Conservation (phyloP, 1,284 basidiomycete species). For the Ganoderma lucidum region DNA sequence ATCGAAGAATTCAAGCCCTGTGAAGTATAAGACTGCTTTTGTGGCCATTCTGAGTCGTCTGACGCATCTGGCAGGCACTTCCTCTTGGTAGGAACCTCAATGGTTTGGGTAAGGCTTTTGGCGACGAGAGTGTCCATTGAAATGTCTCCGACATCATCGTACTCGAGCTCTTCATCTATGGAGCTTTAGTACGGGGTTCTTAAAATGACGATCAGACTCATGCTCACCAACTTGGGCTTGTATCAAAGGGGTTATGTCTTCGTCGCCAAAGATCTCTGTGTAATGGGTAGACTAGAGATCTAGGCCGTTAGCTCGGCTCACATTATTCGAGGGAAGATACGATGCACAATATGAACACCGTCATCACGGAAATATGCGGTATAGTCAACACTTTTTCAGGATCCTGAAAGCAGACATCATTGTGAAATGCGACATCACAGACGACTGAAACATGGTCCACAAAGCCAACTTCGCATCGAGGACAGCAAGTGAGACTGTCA, state of each 20-base stretch:
- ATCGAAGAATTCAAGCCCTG: neutral
- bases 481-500: neutral
- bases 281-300: constrained; percentile 15
- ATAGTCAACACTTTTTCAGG: neutral
- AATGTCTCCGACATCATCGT: neutral
- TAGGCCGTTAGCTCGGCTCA: neutral
- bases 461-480: neutral
- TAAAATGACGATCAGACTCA: neutral
- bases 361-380: neutral
- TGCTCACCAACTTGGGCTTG: neutral
- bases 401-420: too few species aligned
- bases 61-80: constrained; percentile 10
- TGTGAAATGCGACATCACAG: neutral
- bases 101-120: neutral
- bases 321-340: neutral
- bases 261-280: constrained; percentile 13
- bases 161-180: neutral
- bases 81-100: constrained; percentile 10
- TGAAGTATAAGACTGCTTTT: constrained; percentile 1
- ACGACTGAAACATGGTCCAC: neutral
- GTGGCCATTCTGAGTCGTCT: neutral
- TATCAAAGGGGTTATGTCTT: constrained; percentile 10
- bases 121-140: neutral
- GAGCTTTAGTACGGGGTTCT: neutral
- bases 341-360: neutral